phyloP scores from a whole-genome alignment of 805 yeast genomes.

The Ogataea methanolica region DNA sequence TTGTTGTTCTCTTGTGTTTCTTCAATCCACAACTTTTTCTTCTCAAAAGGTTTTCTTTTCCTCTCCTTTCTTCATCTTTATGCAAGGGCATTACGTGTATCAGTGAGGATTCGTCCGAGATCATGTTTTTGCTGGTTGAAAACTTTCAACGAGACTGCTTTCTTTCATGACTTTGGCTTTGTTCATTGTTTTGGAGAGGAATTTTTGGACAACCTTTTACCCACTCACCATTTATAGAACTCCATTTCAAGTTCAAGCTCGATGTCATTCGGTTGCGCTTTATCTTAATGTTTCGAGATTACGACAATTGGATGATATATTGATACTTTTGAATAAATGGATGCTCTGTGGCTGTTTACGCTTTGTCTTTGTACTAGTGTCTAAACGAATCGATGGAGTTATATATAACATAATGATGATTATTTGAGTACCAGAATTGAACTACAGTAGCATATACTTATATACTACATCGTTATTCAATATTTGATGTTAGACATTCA shows the following conservation, averaged over 20 bases:
- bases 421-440: neutral
- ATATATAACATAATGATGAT: neutral
- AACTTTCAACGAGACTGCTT: slow-evolving; percentile 93
- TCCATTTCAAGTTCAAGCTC: no score
- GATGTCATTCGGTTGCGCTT: no score
- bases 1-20: no score
- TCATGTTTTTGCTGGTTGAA: slow-evolving; percentile 99
- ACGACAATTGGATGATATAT: no score
- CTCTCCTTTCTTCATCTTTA: slow-evolving; percentile 55
- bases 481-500: no score
- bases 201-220: slow-evolving; percentile 56
- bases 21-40: neutral
- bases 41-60: neutral
- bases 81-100: slow-evolving; percentile 99
- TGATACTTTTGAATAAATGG: no score
- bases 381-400: neutral
- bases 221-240: neutral
- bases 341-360: neutral
- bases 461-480: no score
- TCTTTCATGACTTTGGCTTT: slow-evolving; percentile 34
- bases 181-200: slow-evolving; percentile 48
- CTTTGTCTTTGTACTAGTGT: neutral
- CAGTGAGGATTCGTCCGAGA: slow-evolving; percentile 99
- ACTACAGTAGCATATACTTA: no score
- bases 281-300: no score